Evolutionary conservation across 2,329 filamentous ascomycete species (phyloP).

Genomic region (Nannizzia gypsea): DNA sequence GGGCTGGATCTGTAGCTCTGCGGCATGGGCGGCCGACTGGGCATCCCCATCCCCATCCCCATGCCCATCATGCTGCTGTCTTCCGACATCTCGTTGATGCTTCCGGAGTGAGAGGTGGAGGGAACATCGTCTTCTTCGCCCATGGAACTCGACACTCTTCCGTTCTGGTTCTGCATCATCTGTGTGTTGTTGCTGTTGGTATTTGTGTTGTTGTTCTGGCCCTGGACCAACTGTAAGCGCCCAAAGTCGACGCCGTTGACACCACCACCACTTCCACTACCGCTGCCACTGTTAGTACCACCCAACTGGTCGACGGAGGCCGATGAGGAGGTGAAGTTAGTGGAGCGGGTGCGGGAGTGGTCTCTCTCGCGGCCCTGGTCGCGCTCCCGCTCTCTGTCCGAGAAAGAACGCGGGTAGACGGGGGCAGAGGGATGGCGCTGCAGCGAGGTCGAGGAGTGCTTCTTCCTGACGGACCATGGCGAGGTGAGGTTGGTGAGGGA

Average conservation of each 20-base stretch:
- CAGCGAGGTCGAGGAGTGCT: constrained; percentile 33
- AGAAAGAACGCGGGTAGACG: constrained; percentile 33
- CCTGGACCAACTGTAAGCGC: neutral
- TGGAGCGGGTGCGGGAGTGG: constrained; percentile 35
- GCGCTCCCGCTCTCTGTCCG: constrained; percentile 15
- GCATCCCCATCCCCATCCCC: too few relatives aligned
- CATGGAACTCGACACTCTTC: neutral
- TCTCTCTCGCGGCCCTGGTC: constrained; percentile 22
- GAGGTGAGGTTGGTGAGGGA: constrained; percentile 16
- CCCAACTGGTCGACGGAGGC: constrained; percentile 35
- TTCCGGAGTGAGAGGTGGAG: neutral
- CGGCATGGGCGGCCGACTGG: constrained; percentile 27
- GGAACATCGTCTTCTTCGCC: neutral
- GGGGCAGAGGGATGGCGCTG: constrained; percentile 38
- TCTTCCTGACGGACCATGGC: constrained; percentile 31
- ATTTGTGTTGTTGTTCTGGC: neutral
- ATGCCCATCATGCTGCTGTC: too few relatives aligned
- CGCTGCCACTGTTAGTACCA: constrained; percentile 22
- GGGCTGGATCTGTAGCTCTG: constrained; percentile 21
- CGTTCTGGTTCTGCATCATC: neutral
- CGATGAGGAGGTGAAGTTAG: constrained; percentile 36
- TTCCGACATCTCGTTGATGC: neutral
- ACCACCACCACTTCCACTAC: constrained; percentile 18
- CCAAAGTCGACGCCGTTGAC: neutral
- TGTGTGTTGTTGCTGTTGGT: neutral